phyloP scores from a whole-genome alignment of 2,329 filamentous ascomycete genomes.

The Monilinia aucupariae region DNA sequence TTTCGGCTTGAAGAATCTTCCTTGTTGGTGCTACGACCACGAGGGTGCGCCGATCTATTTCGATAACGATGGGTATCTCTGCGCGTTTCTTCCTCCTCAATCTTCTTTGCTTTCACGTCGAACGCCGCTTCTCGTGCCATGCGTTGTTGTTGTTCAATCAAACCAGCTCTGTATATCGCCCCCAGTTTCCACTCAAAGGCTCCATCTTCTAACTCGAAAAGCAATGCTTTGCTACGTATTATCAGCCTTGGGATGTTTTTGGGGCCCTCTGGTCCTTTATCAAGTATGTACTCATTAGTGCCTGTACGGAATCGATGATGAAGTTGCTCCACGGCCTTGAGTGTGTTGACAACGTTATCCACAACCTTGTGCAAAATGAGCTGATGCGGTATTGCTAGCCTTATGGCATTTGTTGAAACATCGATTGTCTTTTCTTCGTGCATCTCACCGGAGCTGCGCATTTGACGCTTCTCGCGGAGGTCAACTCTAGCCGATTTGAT shows the following conservation, averaged over 20 bases:
- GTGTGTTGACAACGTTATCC: slow-evolving; percentile 85
- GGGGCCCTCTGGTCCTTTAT: slow-evolving; percentile 78
- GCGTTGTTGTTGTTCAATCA: slow-evolving; percentile 84
- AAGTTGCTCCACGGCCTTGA: slow-evolving; percentile 85
- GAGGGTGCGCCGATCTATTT: slow-evolving; percentile 45
- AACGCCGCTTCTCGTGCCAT: slow-evolving; percentile 88
- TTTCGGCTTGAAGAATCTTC: slow-evolving; percentile 28
- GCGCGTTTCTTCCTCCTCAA: slow-evolving; percentile 64
- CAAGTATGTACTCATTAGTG: slow-evolving; percentile 80
- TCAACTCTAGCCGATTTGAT: slow-evolving; percentile 78
- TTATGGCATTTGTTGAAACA: slow-evolving; percentile 75
- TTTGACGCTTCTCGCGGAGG: slow-evolving; percentile 69
- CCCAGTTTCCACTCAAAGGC: slow-evolving; percentile 97
- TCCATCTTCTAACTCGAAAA: slow-evolving; percentile 93
- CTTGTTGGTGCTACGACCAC: slow-evolving; percentile 30
- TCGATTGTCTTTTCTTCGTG: slow-evolving; percentile 79
- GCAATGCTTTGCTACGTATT: slow-evolving; percentile 69
- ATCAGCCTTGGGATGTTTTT: slow-evolving; percentile 84
- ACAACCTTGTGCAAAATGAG: slow-evolving; percentile 83
- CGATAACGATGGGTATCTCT: slow-evolving; percentile 49
- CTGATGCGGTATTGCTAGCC: slow-evolving; percentile 84
- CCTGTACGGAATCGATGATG: slow-evolving; percentile 87
- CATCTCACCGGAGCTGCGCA: slow-evolving; percentile 51
- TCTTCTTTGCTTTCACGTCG: slow-evolving; percentile 76
- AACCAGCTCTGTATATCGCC: slow-evolving; percentile 84